phyloP scores from a whole-genome alignment of 352 stramenopile species.

The Globisporangium solare region DNA sequence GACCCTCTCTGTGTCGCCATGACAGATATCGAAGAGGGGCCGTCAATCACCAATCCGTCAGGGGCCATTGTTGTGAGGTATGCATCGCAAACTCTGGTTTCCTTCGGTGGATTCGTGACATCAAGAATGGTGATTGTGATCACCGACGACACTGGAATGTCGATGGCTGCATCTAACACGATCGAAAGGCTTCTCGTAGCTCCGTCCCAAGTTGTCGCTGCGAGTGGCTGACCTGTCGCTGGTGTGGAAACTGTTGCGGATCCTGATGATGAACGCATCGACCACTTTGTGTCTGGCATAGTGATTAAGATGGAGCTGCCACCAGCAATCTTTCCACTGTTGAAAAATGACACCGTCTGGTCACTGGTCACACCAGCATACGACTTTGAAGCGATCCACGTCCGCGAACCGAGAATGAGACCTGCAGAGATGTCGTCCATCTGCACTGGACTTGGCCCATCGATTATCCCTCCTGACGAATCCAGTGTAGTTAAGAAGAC shows the following conservation, averaged over 20 bases:
- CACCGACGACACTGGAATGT: constrained; percentile 25
- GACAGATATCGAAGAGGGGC: constrained; percentile 37
- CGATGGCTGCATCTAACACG: constrained; percentile 16
- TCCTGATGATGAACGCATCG: constrained; percentile 15
- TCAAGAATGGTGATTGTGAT: constrained; percentile 28
- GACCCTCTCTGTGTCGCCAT: constrained; percentile 31
- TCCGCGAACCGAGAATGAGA: constrained; percentile 35
- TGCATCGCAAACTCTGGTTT: constrained; percentile 36
- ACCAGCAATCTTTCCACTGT: constrained; percentile 29
- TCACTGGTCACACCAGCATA: constrained; percentile 45
- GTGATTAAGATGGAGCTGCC: constrained; percentile 39
- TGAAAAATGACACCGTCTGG: constrained; percentile 43
- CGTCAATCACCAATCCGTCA: constrained; percentile 44
- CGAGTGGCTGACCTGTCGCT: constrained; percentile 22
- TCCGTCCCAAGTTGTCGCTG: constrained; percentile 27
- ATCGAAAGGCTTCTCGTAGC: constrained; percentile 28
- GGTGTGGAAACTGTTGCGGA: constrained; percentile 30
- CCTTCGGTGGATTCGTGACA: constrained; percentile 51
- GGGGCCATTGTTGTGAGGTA: constrained; percentile 27
- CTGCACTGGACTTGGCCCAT: constrained; percentile 35
- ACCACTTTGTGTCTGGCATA: constrained; percentile 42
- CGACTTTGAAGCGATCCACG: constrained; percentile 35
- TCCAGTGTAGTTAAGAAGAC: constrained; percentile 42
- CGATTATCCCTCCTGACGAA: constrained; percentile 31
- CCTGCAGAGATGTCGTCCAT: constrained; percentile 43